Conservation (phyloP, 345 rosid genomes). For the Durio zibethinus region DNA sequence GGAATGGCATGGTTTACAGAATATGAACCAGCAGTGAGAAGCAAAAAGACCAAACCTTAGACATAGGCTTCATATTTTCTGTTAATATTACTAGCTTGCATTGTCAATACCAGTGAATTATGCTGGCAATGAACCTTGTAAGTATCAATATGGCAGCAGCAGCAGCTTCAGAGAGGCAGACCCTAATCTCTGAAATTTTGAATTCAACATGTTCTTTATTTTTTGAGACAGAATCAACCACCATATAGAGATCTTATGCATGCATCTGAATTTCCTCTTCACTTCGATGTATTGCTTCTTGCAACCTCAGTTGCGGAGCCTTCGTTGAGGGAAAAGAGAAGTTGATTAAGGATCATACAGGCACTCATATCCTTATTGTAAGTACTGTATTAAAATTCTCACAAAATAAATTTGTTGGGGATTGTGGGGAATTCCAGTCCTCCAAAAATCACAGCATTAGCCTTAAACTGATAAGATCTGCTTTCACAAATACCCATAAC, state of each 20-base stretch:
- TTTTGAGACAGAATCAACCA: constrained; percentile 62
- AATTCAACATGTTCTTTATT: constrained; percentile 60
- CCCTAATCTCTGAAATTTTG: constrained; percentile 51
- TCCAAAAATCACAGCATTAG: not conserved
- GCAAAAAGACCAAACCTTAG: not conserved
- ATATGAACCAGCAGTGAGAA: not conserved
- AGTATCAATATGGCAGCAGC: constrained; percentile 28
- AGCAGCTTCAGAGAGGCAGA: constrained; percentile 49
- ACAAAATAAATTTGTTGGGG: no score
- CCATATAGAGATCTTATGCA: constrained; percentile 48
- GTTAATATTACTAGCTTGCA: not conserved
- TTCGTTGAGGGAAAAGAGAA: constrained; percentile 8
- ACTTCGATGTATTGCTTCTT: constrained; percentile 50
- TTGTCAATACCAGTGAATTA: constrained; percentile 17
- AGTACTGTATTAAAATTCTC: no score
- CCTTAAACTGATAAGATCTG: not conserved
- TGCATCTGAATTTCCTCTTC: constrained; percentile 59
- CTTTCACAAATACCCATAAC: no score
- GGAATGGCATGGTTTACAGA: not conserved
- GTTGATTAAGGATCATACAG: not conserved
- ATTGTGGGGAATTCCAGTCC: no score
- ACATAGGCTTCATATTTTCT: not conserved
- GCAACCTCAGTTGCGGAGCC: constrained; percentile 45
- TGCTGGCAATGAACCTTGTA: constrained; percentile 38
- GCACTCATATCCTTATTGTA: no score